A percentile compares a stretch with the other conserved stretches of the same genome.
phyloP scores from a whole-genome alignment of 192 early-diverging fungal genomes.

The Geranomyces michiganensis region DNA sequence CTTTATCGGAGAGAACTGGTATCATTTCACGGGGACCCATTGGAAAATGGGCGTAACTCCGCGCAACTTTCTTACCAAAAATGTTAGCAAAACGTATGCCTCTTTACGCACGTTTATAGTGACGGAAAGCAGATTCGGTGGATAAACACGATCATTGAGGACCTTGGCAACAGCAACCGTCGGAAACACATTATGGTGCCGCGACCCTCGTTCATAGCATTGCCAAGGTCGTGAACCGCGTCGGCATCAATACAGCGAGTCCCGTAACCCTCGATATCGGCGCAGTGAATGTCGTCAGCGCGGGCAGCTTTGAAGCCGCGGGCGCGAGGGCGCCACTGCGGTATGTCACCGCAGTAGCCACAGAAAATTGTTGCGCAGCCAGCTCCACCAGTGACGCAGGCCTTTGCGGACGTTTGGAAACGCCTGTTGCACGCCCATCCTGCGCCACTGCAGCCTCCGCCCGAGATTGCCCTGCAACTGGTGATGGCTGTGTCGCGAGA shows the following conservation, averaged over 20 bases:
- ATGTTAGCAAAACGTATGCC: neutral
- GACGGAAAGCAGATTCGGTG: slow-evolving; percentile 14
- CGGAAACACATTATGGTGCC: slow-evolving; percentile 5
- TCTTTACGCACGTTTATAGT: slow-evolving; percentile 10
- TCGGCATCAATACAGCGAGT: neutral
- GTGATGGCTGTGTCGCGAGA: neutral
- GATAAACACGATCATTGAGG: slow-evolving; percentile 8
- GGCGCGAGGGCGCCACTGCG: slow-evolving; percentile 6
- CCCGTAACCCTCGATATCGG: neutral
- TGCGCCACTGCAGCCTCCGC: neutral
- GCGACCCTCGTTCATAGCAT: slow-evolving; percentile 5
- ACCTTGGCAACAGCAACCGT: slow-evolving; percentile 16
- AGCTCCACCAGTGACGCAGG: slow-evolving; percentile 5
- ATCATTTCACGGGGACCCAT: slow-evolving; percentile 3
- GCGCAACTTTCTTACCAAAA: neutral
- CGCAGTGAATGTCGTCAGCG: neutral
- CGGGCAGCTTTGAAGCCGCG: slow-evolving; percentile 2
- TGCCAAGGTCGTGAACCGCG: slow-evolving; percentile 4
- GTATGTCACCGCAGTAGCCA: slow-evolving; percentile 4
- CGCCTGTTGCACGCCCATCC: neutral
- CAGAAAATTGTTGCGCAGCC: neutral
- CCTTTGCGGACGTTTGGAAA: neutral
- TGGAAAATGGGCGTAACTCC: neutral
- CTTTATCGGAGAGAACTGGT: slow-evolving; percentile 11
- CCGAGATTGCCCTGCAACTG: slow-evolving; percentile 6